These are phyloP conservation scores for Penicillium angulare DNA, from an alignment of 495 filamentous ascomycete species.

Conservation along the genomic window DNA sequence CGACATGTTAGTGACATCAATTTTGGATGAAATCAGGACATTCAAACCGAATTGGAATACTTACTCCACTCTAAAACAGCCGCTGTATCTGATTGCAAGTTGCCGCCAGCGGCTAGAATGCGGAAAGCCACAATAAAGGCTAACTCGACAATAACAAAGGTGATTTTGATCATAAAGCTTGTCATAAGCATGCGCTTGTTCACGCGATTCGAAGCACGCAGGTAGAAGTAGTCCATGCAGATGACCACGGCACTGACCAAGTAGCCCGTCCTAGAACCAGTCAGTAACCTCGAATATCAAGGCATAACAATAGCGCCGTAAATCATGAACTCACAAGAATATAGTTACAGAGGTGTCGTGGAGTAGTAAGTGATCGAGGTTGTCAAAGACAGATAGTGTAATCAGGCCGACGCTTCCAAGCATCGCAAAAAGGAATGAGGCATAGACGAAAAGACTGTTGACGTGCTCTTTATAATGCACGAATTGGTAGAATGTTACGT, in stretches of 20 bases:
- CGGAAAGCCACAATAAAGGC: conserved; percentile 19
- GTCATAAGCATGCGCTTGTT: conserved; percentile 15
- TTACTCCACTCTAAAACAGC: conserved; percentile 21
- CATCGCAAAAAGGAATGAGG: conserved; percentile 17
- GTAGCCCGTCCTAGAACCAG: conserved; percentile 10
- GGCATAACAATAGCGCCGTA: neutral
- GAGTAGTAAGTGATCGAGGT: conserved; percentile 12
- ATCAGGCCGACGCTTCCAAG: conserved; percentile 17
- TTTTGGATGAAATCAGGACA: neutral
- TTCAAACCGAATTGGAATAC: neutral
- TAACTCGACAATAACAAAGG: conserved; percentile 21
- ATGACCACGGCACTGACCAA: conserved; percentile 18
- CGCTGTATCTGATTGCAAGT: conserved; percentile 15
- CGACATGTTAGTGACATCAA: neutral
- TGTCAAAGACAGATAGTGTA: conserved; percentile 19
- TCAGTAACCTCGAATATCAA: conserved; percentile 1
- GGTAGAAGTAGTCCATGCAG: conserved; percentile 19
- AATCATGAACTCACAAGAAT: conserved; percentile 14
- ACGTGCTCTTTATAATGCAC: conserved; percentile 15
- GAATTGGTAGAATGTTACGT: conserved; percentile 21
- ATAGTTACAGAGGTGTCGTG: conserved; percentile 20
- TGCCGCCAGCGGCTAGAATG: conserved; percentile 8
- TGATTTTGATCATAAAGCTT: conserved; percentile 20
- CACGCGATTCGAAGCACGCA: conserved; percentile 7
- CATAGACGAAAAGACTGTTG: conserved; percentile 13